Percentiles rank a stretch among this genome's conserved stretches.
Evolutionary conservation across 371 early-diverging fungal species (phyloP).

Genomic region (Mucor racemosus): DNA sequence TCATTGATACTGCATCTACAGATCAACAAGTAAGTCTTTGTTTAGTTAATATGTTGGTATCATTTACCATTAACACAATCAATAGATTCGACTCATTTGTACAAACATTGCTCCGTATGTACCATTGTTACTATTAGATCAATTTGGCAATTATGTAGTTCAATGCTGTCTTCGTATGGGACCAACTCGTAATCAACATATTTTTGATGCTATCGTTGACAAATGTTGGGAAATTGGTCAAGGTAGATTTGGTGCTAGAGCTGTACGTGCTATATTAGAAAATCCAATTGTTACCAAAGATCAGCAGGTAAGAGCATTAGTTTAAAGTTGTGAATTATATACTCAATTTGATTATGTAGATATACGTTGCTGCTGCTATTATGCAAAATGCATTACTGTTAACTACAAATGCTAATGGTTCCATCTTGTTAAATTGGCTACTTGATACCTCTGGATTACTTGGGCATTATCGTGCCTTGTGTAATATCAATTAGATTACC

Average conservation of each 20-base stretch:
- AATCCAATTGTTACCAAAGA: constrained; percentile 54
- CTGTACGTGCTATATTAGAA: constrained; percentile 84
- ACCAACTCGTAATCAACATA: constrained; percentile 69
- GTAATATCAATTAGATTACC: constrained; percentile 19
- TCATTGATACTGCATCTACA: constrained; percentile 78
- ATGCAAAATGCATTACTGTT: constrained; percentile 78
- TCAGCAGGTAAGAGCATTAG: constrained; percentile 29
- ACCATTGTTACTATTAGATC: constrained; percentile 81
- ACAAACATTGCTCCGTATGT: constrained; percentile 64
- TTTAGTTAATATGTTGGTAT: too few species aligned
- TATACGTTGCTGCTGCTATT: constrained; percentile 83
- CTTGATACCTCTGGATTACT: constrained; percentile 81
- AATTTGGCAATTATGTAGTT: constrained; percentile 90
- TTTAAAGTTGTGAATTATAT: not conserved
- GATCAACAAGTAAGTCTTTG: constrained; percentile 16
- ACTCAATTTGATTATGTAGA: constrained; percentile 9
- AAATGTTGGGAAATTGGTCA: constrained; percentile 78
- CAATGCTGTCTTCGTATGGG: constrained; percentile 83
- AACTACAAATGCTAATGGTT: constrained; percentile 87
- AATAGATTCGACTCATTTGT: constrained; percentile 20
- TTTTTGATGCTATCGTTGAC: constrained; percentile 82
- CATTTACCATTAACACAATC: too few species aligned
- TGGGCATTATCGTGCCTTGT: constrained; percentile 73
- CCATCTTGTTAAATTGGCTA: constrained; percentile 88
- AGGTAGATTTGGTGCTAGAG: constrained; percentile 85